Conservation (phyloP, 441 rosid genomes). For the Theobroma grandiflorum region DNA sequence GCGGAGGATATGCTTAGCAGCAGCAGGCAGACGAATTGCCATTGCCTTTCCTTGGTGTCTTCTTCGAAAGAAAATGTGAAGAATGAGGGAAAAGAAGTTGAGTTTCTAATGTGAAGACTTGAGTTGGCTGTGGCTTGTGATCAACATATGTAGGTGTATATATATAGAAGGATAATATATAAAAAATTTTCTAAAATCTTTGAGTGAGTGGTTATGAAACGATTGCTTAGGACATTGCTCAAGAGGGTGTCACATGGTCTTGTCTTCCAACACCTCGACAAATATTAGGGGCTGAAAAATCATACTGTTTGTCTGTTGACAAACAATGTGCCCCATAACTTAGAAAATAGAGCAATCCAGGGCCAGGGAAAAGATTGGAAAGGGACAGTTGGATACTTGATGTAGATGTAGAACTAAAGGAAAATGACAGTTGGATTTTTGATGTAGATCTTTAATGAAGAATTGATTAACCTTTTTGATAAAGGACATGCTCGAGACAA, state of each 20-base stretch:
- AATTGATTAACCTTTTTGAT: neutral
- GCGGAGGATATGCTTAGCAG: constrained; percentile 29
- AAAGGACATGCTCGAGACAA: neutral
- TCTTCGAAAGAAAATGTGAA: neutral
- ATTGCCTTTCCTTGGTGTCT: neutral
- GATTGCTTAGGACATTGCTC: neutral
- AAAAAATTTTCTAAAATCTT: constrained; percentile 22
- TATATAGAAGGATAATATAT: constrained; percentile 6
- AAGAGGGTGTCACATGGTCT: constrained; percentile 31
- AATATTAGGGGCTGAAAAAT: neutral
- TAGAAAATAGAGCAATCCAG: neutral
- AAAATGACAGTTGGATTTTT: neutral
- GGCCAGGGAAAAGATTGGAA: neutral
- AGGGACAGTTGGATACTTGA: constrained; percentile 6
- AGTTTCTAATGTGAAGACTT: neutral
- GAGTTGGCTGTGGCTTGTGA: neutral
- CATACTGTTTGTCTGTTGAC: constrained; percentile 17
- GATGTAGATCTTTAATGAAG: neutral
- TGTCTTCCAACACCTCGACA: constrained; percentile 32
- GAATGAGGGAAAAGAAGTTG: neutral
- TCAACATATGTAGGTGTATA: neutral
- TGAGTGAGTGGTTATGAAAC: constrained; percentile 12
- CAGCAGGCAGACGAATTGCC: constrained; percentile 30
- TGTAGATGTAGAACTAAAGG: neutral
- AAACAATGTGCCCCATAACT: constrained; percentile 10